Conservation (phyloP, 1,284 basidiomycete genomes). For the Cutaneotrichosporon spelunceum region DNA sequence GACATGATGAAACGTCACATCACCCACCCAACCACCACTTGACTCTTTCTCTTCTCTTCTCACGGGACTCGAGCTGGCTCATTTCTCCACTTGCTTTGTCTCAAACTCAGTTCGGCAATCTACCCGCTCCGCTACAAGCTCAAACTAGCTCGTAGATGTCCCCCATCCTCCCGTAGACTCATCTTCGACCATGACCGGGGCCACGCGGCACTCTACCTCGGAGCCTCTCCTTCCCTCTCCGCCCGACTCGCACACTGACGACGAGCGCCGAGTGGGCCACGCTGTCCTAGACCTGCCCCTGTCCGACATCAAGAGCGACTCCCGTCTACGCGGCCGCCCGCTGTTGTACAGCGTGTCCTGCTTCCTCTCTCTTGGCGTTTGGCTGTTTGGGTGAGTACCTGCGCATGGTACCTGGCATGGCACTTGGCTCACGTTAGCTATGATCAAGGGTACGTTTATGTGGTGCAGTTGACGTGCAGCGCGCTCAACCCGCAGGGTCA, state of each 20-base stretch:
- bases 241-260: not conserved
- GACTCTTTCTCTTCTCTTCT: not conserved
- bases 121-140: not conserved
- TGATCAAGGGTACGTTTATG: constrained; percentile 72
- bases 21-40: not conserved
- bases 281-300: constrained; percentile 2
- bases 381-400: constrained; percentile 62
- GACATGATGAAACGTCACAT: not conserved
- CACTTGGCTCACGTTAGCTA: constrained; percentile 53
- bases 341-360: constrained; percentile 57
- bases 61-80: not conserved
- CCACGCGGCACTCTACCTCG: not conserved
- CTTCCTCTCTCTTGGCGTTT: constrained; percentile 54
- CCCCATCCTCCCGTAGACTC: not conserved
- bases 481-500: constrained; percentile 27
- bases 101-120: not conserved
- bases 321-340: constrained; percentile 58
- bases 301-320: constrained; percentile 8
- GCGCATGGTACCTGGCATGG: not conserved
- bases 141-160: not conserved
- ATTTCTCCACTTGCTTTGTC: no score
- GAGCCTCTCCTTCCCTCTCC: constrained; percentile 8
- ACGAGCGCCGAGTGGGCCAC: not conserved
- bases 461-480: not conserved
- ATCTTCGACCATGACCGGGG: not conserved